A percentile compares a stretch with the other conserved stretches of the same genome.
Conservation (phyloP, 208 protist species). For the Acanthamoeba triangularis region DNA sequence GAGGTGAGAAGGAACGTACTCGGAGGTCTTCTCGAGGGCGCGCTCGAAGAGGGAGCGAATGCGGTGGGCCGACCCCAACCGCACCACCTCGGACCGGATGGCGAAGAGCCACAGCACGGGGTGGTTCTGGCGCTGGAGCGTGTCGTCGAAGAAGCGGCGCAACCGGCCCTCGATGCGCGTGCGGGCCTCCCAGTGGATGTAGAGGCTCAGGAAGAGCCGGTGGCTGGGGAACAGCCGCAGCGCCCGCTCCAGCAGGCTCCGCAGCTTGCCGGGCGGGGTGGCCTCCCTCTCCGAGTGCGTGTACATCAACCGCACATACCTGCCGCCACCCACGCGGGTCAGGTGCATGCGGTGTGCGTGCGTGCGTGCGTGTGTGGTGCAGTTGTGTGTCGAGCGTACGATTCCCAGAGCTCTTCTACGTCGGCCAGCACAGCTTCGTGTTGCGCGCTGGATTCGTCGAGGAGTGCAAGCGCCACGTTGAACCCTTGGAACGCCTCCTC, state of each 20-base stretch:
- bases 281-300: slow-evolving; percentile 34
- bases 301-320: slow-evolving; percentile 37
- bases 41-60: slow-evolving; percentile 54
- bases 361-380: too few species aligned
- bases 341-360: too few species aligned
- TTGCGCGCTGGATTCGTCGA: not conserved
- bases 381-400: too few species aligned
- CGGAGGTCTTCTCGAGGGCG: not conserved
- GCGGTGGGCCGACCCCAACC: slow-evolving; percentile 49
- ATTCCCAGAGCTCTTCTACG: slow-evolving; percentile 45
- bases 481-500: slow-evolving; percentile 18
- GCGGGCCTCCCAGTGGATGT: slow-evolving; percentile 39
- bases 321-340: not conserved
- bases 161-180: slow-evolving; percentile 10
- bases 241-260: slow-evolving; percentile 15
- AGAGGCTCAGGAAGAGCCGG: slow-evolving; percentile 43
- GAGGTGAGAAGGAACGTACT: not conserved
- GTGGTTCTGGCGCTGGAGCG: slow-evolving; percentile 8
- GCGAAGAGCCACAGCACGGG: slow-evolving; percentile 58
- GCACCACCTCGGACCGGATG: slow-evolving; percentile 53
- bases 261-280: not conserved
- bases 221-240: slow-evolving; percentile 28
- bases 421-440: slow-evolving; percentile 24
- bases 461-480: slow-evolving; percentile 10
- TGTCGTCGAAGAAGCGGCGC: slow-evolving; percentile 17